Percentiles rank a stretch among this genome's conserved stretches.
These are phyloP conservation scores for Coccomyxa sp. DNA, from an alignment of 139 green algal genomes.

Conservation along the genomic window DNA sequence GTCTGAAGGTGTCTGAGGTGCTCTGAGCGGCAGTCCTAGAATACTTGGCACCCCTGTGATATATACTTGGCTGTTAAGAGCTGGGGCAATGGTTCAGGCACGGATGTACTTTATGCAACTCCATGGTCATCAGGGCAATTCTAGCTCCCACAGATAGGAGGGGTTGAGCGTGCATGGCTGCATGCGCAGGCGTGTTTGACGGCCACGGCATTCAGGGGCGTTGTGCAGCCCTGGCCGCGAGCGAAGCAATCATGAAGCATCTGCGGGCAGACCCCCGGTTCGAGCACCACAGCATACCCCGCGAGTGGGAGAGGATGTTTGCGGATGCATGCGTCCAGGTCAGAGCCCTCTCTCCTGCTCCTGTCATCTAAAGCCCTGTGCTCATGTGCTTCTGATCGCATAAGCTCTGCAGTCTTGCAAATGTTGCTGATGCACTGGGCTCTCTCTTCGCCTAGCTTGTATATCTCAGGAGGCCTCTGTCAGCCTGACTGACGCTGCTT, in stretches of 20 bases:
- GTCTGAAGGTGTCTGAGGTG: too few relatives aligned
- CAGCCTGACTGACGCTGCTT: too few relatives aligned
- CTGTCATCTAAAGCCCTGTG: not conserved
- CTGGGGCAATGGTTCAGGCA: too few relatives aligned
- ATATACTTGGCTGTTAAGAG: too few relatives aligned
- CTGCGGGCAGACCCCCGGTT: slow-evolving; percentile 7
- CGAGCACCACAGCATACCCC: not conserved
- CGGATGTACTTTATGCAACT: too few relatives aligned
- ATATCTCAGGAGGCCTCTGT: too few relatives aligned
- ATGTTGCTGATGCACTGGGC: slow-evolving; percentile 2
- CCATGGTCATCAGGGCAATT: too few relatives aligned
- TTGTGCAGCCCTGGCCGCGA: slow-evolving; percentile 21
- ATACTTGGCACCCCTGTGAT: too few relatives aligned
- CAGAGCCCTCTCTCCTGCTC: not conserved
- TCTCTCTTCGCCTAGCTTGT: not conserved
- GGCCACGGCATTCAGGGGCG: slow-evolving; percentile 38
- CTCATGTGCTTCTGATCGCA: not conserved
- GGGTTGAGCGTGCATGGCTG: not conserved
- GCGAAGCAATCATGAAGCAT: slow-evolving; percentile 7
- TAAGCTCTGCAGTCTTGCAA: not conserved
- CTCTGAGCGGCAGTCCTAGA: too few relatives aligned
- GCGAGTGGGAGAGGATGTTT: not conserved
- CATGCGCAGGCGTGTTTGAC: slow-evolving; percentile 42
- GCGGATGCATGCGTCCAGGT: not conserved
- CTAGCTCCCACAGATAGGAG: too few relatives aligned